These are phyloP conservation scores for Oidiodendron maius DNA, from an alignment of 495 filamentous ascomycete genomes.

Conservation along the genomic window DNA sequence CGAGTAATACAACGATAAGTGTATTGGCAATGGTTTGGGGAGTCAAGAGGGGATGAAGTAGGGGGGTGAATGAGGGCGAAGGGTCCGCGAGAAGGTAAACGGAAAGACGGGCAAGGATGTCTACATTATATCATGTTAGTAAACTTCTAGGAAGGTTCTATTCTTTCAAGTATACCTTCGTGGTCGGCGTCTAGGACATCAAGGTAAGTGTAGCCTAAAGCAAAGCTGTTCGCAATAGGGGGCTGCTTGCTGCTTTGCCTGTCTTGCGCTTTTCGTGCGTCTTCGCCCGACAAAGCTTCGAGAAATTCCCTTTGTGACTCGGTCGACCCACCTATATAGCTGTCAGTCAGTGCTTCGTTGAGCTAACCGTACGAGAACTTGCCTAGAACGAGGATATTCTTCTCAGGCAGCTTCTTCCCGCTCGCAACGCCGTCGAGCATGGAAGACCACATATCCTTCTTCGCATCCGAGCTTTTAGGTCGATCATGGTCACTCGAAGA, in stretches of 20 bases:
- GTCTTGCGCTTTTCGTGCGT: slow-evolving; percentile 45
- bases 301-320: slow-evolving; percentile 88
- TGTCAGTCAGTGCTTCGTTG: slow-evolving; percentile 20
- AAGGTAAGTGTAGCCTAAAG: slow-evolving; percentile 90
- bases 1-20: slow-evolving; percentile 78
- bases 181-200: slow-evolving; percentile 93
- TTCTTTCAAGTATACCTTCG: slow-evolving; percentile 67
- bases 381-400: slow-evolving; percentile 85
- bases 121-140: slow-evolving; percentile 42
- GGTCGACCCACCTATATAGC: slow-evolving; percentile 66
- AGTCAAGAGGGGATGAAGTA: slow-evolving; percentile 80
- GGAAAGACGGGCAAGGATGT: slow-evolving; percentile 86
- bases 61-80: slow-evolving; percentile 72
- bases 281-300: slow-evolving; percentile 67
- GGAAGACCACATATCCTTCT: slow-evolving; percentile 91
- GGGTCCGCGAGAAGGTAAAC: slow-evolving; percentile 83
- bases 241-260: slow-evolving; percentile 59
- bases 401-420: slow-evolving; percentile 86
- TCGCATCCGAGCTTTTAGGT: slow-evolving; percentile 58
- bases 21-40: slow-evolving; percentile 82
- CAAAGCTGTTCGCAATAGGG: slow-evolving; percentile 87
- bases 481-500: slow-evolving; percentile 39
- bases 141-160: no score
- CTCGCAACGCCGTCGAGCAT: slow-evolving; percentile 88
- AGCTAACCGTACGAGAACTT: slow-evolving; percentile 22